A percentile compares a stretch with the other conserved stretches of the same genome.
Evolutionary conservation across 441 rosid genomes (phyloP).

Genomic region (Mallotus japonicus): DNA sequence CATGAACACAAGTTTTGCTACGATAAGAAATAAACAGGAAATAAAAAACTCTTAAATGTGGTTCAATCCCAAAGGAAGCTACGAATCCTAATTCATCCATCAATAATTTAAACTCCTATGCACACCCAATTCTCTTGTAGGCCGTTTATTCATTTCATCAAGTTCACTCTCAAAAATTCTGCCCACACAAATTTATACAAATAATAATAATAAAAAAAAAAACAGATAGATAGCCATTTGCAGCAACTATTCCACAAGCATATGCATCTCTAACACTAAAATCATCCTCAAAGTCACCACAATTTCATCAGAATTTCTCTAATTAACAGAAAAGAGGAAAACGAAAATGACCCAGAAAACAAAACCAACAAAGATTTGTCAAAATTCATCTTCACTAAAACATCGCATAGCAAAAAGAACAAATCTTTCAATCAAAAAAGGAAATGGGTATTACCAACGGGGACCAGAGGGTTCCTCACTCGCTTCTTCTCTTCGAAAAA

Average conservation of each 20-base stretch:
- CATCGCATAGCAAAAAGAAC: background rate
- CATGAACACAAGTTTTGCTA: background rate
- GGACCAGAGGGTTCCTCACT: conserved; percentile 77
- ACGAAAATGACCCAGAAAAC: background rate
- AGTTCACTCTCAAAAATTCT: no score
- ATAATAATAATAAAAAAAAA: no score
- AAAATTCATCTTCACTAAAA: background rate
- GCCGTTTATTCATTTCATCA: no score
- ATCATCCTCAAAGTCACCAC: no score
- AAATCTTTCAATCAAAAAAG: background rate
- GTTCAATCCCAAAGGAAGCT: conserved; percentile 10
- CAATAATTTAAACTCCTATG: background rate
- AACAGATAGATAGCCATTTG: no score
- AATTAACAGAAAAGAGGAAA: no score
- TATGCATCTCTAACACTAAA: no score
- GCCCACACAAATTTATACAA: no score
- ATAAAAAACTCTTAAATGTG: background rate
- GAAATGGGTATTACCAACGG: conserved; percentile 52
- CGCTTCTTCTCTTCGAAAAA: conserved; percentile 71
- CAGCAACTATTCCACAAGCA: no score
- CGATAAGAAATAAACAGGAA: background rate
- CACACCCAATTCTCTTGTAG: background rate
- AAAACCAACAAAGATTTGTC: background rate
- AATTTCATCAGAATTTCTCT: no score
- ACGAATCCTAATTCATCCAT: background rate